Evolutionary conservation across 768 basidiomycete species (phyloP), one percentile per base, ranked within the genome.

Genomic region (Trametes coccinea): DNA sequence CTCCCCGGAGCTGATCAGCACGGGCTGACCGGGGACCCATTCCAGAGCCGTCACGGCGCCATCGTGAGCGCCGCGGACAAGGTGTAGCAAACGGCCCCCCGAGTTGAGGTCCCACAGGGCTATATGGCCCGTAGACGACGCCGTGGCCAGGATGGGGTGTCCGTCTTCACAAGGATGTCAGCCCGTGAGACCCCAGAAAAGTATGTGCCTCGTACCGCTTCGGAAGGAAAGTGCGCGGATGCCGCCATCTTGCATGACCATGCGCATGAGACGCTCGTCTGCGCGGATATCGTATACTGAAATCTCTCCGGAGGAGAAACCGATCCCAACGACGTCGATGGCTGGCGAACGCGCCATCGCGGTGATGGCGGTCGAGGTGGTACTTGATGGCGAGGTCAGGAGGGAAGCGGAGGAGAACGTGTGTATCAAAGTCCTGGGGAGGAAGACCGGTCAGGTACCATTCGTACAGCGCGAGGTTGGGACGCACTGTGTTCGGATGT

Each of bases 281-380:
- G 91, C 84, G 37, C 94, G 86, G 51, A 98, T 82, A 70, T 99
- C 97, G 69, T 95, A 90, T 3, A 99, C 82, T 0, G 89, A 87
- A 31, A 97, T 86, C 67, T 91, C 87, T 43, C 97, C 97, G 0
- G 90, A 92, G 0, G 87, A 79, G 71, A 92, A 93, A 1, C 94
- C 96, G 51, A 99, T 79, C n/a, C 93, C 97, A 41, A 98, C 82
- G 9, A 98, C 93, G 69, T 99, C 97, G 54, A 98, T 89, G 13
- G 95, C 97, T 29, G 96, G 95, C 8, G 94, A 95, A 71, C 97
- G 97, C 1, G 86, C 85, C 41, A 98, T 70, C 2, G 88, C 78
- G 1, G 93, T 95, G 65, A 98, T 84, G 8, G 90, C 80, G 53
- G 70, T 59, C 55, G 75, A 40, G 4, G 66, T 17, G n/a, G 61